Evolutionary conservation across 371 early-diverging fungal species (phyloP).

Genomic region (Syncephalis plumigaleata): DNA sequence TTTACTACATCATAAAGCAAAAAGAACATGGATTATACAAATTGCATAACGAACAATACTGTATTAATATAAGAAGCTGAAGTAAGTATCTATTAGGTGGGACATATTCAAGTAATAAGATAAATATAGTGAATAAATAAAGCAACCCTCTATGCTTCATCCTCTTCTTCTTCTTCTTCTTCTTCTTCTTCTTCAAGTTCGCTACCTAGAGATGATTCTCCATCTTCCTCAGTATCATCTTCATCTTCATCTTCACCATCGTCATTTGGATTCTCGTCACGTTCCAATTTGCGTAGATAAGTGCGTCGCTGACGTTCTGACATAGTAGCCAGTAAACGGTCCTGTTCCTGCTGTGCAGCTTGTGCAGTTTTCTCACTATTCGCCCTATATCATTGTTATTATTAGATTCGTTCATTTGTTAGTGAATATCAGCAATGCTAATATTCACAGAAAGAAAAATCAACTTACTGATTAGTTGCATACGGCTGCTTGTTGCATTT

Average conservation of each 20-base stretch:
- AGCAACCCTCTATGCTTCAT: too few relatives aligned
- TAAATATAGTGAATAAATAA: too few relatives aligned
- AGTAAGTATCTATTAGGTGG: too few relatives aligned
- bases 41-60: too few relatives aligned
- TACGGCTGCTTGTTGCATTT: slow-evolving; percentile 74
- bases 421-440: too few relatives aligned
- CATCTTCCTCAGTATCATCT: slow-evolving; percentile 15
- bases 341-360: slow-evolving; percentile 53
- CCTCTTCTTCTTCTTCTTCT: too few relatives aligned
- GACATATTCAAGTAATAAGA: too few relatives aligned
- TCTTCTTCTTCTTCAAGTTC: too few relatives aligned
- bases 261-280: slow-evolving; percentile 30
- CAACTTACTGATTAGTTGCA: slow-evolving; percentile 19
- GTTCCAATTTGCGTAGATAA: slow-evolving; percentile 59
- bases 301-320: slow-evolving; percentile 76
- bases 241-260: slow-evolving; percentile 16
- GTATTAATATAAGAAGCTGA: too few relatives aligned
- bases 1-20: too few relatives aligned
- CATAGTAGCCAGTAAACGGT: slow-evolving; percentile 48
- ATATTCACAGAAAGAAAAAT: background rate
- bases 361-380: slow-evolving; percentile 32
- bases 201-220: too few relatives aligned
- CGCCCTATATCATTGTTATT: slow-evolving; percentile 23
- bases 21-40: too few relatives aligned
- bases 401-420: background rate